Base-by-base conservation (phyloP, 208 protist species). In the Leishmania aethiopica region DNA sequence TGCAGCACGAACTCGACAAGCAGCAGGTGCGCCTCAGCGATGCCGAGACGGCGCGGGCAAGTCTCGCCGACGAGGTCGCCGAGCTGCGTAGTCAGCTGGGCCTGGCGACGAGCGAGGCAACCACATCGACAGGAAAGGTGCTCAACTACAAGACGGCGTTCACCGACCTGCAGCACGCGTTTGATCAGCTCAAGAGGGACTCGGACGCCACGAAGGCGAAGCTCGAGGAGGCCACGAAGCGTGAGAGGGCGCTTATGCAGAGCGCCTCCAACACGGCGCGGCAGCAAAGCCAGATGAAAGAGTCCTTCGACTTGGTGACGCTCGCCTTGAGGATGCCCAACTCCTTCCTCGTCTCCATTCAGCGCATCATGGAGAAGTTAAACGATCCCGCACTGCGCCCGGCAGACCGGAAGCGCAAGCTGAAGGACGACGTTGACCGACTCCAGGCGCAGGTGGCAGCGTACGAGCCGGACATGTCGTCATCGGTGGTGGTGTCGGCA, bases 71-170 rank as follows among this genome's bases (percentile, higher is more conserved):
- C 25, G 89, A 95, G 80, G 64, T 95, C 47, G 80, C 85, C 2
- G 75, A 79, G 47, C 83, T 95, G 75, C 89, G 88, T 45, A 86
- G 86, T 17, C 76, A 88, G 80, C 83, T 93, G 8, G 88, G 89
- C 10, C 66, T 89, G 57, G 91, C 87, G 17, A 84, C 81, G 22
- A 79, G 79, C 57, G 73, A 72, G 28, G 87, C 67, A 1, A 79
- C 75, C 45, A 73, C 81, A 32, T 86, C 82, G 3, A 84, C 87
- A 1, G 87, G 85, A 8, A 71, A 79, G 32, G 77, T 88, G 19
- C 69, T 88, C n/a, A 88, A 93, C 81, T 88, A 83, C 81, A 89
- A 89, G 64, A 60, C 40, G 7, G 85, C 82, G 57, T 91, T 81
- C 75, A 80, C 84, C 25, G 49, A 89, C n/a, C 71, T 91, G 57